These are phyloP conservation scores for Colletotrichum neosansevieriae DNA, from an alignment of 2,329 filamentous ascomycete genomes.

Conservation along the genomic window DNA sequence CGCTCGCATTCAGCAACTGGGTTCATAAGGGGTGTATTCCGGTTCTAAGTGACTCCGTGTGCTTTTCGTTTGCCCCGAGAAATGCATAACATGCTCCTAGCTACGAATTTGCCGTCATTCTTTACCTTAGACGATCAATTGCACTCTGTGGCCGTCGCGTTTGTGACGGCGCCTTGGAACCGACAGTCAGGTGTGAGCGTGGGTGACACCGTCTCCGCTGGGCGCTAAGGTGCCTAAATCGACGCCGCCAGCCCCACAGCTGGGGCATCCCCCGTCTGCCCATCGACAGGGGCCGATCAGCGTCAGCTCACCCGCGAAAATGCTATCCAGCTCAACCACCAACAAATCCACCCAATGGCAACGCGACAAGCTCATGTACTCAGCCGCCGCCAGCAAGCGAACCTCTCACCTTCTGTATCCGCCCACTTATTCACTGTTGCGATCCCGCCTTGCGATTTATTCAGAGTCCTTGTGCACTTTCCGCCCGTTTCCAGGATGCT, in stretches of 20 bases:
- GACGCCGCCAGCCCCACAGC: constrained; percentile 3
- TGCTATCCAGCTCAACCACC: constrained; percentile 7
- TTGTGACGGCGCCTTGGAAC: constrained; percentile 5
- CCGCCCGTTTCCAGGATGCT: not conserved
- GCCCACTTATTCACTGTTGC: not conserved
- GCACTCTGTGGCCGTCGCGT: not conserved
- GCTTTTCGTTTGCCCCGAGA: not conserved
- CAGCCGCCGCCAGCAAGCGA: constrained; percentile 13
- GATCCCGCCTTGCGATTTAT: constrained; percentile 24
- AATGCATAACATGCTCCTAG: no score
- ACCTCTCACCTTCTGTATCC: not conserved
- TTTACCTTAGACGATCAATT: not conserved
- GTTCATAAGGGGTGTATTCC: not conserved
- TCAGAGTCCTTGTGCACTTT: constrained; percentile 16
- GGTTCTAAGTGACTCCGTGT: not conserved
- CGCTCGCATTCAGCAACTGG: not conserved
- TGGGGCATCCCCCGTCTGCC: not conserved
- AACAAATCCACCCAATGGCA: constrained; percentile 25
- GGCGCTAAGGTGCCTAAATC: constrained; percentile 16
- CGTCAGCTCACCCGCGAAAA: constrained; percentile 14
- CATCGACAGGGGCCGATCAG: constrained; percentile 12
- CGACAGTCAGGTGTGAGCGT: not conserved
- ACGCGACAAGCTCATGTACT: constrained; percentile 20
- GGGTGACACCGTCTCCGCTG: constrained; percentile 5
- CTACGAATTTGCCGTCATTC: not conserved